Conservation (phyloP, 2,329 filamentous ascomycete species). For the Diaporthe humulicola region DNA sequence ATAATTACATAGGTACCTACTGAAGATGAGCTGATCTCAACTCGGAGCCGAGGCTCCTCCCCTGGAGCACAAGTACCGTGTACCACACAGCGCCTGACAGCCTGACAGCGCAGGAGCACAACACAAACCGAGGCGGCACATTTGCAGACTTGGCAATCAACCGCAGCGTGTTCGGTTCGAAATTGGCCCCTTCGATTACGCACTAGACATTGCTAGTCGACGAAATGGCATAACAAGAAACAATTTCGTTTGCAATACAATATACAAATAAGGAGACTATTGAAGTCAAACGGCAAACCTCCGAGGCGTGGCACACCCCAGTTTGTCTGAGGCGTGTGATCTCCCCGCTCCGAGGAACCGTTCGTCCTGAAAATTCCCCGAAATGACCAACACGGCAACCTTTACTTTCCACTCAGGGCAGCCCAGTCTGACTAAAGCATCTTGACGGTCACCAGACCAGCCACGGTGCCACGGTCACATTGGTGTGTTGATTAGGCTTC, state of each 20-base stretch:
- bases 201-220: background rate
- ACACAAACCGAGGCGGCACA: background rate
- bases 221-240: constrained; percentile 11
- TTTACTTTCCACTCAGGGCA: background rate
- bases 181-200: background rate
- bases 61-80: background rate
- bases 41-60: constrained; percentile 7
- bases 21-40: constrained; percentile 30
- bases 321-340: background rate
- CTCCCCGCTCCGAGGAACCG: constrained; percentile 10
- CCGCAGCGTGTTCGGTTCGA: constrained; percentile 22
- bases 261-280: background rate
- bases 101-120: constrained; percentile 1
- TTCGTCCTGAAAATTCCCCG: background rate
- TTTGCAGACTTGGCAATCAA: constrained; percentile 27
- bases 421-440: background rate
- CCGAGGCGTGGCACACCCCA: constrained; percentile 4
- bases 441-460: constrained; percentile 12
- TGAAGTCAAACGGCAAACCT: constrained; percentile 25
- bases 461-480: background rate
- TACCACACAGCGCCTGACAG: background rate
- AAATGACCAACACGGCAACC: constrained; percentile 17
- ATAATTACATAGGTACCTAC: background rate
- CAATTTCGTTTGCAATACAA: constrained; percentile 3
- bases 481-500: background rate